These are phyloP conservation scores for Mitragyna speciosa DNA, from an alignment of 257 asterid species.

Conservation along the genomic window DNA sequence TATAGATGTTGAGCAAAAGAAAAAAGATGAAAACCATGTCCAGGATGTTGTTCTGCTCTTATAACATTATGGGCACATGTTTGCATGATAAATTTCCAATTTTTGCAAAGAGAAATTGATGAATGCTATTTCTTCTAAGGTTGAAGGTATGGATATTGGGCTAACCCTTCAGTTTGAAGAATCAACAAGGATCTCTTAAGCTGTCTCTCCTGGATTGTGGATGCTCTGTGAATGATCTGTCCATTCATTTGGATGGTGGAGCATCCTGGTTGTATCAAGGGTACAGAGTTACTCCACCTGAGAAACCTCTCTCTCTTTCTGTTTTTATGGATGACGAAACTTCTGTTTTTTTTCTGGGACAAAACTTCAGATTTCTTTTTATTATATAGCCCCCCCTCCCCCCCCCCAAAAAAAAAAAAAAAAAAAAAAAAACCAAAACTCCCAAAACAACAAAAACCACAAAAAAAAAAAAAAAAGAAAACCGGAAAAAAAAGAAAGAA, in stretches of 20 bases:
- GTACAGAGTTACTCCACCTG: conserved; percentile 38
- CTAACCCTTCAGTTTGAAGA: conserved; percentile 59
- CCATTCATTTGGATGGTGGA: conserved; percentile 84
- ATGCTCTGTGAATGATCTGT: conserved; percentile 64
- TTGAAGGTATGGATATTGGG: conserved; percentile 79
- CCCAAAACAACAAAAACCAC: too few relatives aligned
- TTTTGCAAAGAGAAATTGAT: conserved; percentile 19
- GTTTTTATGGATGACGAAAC: not conserved
- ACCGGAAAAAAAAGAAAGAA: too few relatives aligned
- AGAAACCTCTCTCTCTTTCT: not conserved
- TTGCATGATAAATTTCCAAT: not conserved
- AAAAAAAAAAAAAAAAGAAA: too few relatives aligned
- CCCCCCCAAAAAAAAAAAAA: too few relatives aligned
- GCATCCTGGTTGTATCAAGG: conserved; percentile 99
- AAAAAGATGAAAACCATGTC: not conserved
- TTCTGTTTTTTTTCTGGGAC: too few relatives aligned
- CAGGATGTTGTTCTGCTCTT: not conserved
- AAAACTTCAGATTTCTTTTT: too few relatives aligned
- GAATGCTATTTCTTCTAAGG: conserved; percentile 45
- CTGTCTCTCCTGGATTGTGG: conserved; percentile 77
- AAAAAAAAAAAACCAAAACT: too few relatives aligned
- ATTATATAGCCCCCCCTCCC: too few relatives aligned
- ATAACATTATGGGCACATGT: conserved; percentile 9
- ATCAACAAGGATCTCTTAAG: conserved; percentile 62
- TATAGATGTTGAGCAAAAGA: not conserved